Evolutionary conservation across 2,329 filamentous ascomycete species (phyloP).

Genomic region (Aspergillus luchuensis): DNA sequence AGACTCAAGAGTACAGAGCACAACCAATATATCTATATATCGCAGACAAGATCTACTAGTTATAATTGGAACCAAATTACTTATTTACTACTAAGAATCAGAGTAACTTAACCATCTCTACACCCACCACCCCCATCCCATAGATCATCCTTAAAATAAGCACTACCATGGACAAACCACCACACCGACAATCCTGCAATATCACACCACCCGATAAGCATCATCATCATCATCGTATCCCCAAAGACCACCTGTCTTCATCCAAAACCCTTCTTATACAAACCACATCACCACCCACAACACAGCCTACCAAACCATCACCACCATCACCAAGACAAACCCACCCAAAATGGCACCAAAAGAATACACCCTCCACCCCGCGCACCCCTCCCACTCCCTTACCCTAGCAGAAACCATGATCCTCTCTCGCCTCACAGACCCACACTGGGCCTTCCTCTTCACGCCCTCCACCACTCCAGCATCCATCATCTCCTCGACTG

Average conservation of each 20-base stretch:
- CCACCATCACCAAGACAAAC: too few relatives aligned
- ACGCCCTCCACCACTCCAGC: background rate
- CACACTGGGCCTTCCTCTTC: conserved; percentile 6
- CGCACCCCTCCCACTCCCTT: background rate
- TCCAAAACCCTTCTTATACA: background rate
- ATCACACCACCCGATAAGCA: background rate
- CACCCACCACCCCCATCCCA: too few relatives aligned
- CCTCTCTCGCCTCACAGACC: conserved; percentile 5
- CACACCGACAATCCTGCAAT: background rate
- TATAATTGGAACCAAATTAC: too few relatives aligned
- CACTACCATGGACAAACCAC: background rate
- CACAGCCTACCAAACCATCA: too few relatives aligned
- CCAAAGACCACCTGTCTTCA: background rate
- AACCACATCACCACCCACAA: too few relatives aligned
- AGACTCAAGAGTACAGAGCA: too few relatives aligned
- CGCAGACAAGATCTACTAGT: too few relatives aligned
- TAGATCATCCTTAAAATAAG: background rate
- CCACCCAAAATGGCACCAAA: too few relatives aligned
- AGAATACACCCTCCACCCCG: background rate
- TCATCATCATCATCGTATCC: background rate
- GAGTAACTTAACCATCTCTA: too few relatives aligned
- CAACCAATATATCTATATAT: too few relatives aligned
- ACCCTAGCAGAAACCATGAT: background rate
- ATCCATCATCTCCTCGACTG: background rate
- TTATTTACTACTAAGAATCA: too few relatives aligned